Evolutionary conservation across 495 filamentous ascomycete genomes (phyloP), one percentile per base, ranked within the genome.

Genomic region (Penicillium herquei): DNA sequence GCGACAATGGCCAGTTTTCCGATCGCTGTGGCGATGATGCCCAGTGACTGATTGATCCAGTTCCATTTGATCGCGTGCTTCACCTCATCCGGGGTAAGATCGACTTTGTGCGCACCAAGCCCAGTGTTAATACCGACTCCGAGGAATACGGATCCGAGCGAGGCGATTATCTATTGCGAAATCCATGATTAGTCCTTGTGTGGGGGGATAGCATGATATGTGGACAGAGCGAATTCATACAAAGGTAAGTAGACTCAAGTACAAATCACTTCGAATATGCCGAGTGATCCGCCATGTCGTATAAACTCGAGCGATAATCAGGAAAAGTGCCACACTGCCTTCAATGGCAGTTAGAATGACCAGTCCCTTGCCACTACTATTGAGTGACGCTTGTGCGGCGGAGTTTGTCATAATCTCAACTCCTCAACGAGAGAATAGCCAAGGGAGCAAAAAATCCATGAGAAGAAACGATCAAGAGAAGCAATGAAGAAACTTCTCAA

Each of bases 11-110:
- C 43, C 10, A 61, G 7, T 26, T 61, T 61, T 37, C 58, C 53
- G 6, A 39, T 21, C 0, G 42, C 49, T 9, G 52, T 56, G 1
- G 58, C 58, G 12, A 62, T 39, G 13, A 72, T 63, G 0, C 62
- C 57, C 3, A 75, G 47, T 1, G 67, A 39, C 45, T 71, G 70
- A 21, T 66, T 68, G 6, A 70, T 54, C 69, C 70, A 73, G 26
- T 58, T 58, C 63, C 64, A 72, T 37, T 66, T 57, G 10, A 64
- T 52, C 8, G 70, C 64, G 11, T 52, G 21, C 4, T 57, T 50
- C 21, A 48, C 35, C 3, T 69, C 51, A 2, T 16, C 21, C 2
- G 49, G 16, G 3, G 57, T 57, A 9, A 74, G 58, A 31, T 56
- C 51, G 16, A 39, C 32, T 7, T 66, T 42, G 34, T 69, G 70